Conservation (phyloP, 148 eudicot genomes). For the Chenopodium quinoa region DNA sequence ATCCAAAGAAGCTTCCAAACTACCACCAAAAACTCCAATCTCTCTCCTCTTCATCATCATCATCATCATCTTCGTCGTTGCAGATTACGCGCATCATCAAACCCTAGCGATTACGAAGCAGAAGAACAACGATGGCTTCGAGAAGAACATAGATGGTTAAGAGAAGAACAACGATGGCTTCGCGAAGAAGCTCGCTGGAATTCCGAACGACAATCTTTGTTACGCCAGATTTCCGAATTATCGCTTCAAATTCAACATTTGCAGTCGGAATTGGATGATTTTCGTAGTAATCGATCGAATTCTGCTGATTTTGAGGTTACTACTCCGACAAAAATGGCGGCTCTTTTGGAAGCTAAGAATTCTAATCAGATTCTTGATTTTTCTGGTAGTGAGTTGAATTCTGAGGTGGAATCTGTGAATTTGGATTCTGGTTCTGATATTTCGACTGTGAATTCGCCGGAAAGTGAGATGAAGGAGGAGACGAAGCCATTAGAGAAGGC, state of each 20-base stretch:
- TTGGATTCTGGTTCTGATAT: not conserved
- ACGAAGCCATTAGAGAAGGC: conserved; percentile 13
- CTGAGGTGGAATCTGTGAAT: conserved; percentile 4
- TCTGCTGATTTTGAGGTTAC: conserved; percentile 19
- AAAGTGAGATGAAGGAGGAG: conserved; percentile 14
- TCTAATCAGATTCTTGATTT: conserved; percentile 17
- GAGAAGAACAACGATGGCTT: conserved; percentile 96
- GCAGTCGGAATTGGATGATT: conserved; percentile 37
- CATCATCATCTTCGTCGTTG: not conserved
- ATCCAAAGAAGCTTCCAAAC: not conserved
- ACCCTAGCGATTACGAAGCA: not conserved
- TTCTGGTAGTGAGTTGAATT: conserved; percentile 11
- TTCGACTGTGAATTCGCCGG: conserved; percentile 1
- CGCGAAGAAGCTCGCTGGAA: conserved; percentile 78
- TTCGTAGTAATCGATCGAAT: conserved; percentile 6
- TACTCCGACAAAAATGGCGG: conserved; percentile 33
- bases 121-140: conserved; percentile 85
- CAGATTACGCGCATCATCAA: conserved; percentile 11
- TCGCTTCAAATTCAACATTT: conserved; percentile 42
- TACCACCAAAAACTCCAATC: not conserved
- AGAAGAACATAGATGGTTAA: conserved; percentile 87
- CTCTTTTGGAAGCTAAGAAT: conserved; percentile 44
- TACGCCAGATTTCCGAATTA: conserved; percentile 47
- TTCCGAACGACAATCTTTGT: conserved; percentile 56
- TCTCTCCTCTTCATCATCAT: not conserved